Conservation (phyloP, 495 filamentous ascomycete genomes). For the Xylaria intraflava region DNA sequence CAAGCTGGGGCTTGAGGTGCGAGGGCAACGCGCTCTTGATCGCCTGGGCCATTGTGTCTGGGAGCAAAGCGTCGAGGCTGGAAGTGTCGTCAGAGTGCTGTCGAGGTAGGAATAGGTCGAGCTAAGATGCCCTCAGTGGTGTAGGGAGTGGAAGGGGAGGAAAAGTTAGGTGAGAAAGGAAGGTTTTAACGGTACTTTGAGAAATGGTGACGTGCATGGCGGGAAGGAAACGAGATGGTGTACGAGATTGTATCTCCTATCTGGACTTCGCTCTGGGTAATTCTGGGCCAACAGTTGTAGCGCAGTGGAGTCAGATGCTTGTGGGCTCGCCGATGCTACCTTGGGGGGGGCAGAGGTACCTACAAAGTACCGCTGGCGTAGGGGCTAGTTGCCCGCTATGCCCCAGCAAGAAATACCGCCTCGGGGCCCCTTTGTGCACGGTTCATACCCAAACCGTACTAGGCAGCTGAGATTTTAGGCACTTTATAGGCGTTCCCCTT, state of each 20-base stretch:
- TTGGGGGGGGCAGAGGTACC: too few species aligned
- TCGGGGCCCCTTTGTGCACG: too few species aligned
- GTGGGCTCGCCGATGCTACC: too few species aligned
- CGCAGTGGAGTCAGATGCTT: too few species aligned
- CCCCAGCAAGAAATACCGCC: too few species aligned
- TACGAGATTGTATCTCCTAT: not conserved
- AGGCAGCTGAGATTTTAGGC: too few species aligned
- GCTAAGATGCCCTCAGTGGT: not conserved
- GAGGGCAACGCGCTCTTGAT: constrained; percentile 66
- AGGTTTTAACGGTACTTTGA: constrained; percentile 6
- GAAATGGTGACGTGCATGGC: constrained; percentile 5
- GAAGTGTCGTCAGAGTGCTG: constrained; percentile 1
- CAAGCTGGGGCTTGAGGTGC: constrained; percentile 63
- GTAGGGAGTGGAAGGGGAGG: constrained; percentile 3
- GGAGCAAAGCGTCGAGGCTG: not conserved
- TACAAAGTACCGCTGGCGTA: too few species aligned
- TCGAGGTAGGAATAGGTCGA: not conserved
- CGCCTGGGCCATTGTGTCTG: constrained; percentile 57
- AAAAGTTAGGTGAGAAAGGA: constrained; percentile 17
- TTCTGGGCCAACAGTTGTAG: too few species aligned
- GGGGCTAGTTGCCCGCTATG: too few species aligned
- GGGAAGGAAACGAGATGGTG: constrained; percentile 3
- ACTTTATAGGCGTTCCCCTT: too few species aligned
- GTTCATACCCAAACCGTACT: too few species aligned
- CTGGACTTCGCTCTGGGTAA: too few species aligned